Base-by-base conservation (phyloP, 2,329 filamentous ascomycete species). In the Ramularia endophylla region DNA sequence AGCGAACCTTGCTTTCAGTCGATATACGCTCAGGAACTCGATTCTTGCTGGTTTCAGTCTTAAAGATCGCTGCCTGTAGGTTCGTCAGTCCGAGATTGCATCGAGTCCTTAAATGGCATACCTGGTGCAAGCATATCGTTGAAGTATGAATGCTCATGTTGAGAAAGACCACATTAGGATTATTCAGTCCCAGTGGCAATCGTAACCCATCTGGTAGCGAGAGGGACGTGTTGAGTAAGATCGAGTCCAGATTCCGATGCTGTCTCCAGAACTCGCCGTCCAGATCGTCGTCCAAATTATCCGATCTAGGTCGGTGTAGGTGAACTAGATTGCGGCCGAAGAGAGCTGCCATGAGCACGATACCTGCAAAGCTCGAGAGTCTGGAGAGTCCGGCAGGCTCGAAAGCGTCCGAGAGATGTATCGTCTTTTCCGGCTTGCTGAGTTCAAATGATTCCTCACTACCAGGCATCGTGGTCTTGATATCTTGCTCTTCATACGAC, bases 111-210 rank as follows among this genome's bases (percentile, higher is more conserved):
- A n/a, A n/a, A n/a, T n/a, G n/a, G 11, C 22, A 25, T 25, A 25
- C 22, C 22, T 98, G 92, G 58, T 98, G 92, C n/a, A 98, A 71
- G 62, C 90, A 97, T 40, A 98, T 97, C 1, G 87, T 88, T 1
- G 89, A 94, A 0, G 92, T 95, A 61, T 97, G 89, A 22, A 98
- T 87, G 59, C 86, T 88, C 87, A 98, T 95, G 57, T 97, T 97
- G 43, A 85, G 80, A 61, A 95, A 97, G 4, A 97, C 80, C 40
- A 90, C 80, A 50, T 95, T 97, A 3, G 88, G 77, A 56, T 89
- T 84, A 12, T 73, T 69, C 25, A 95, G 68, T 0, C 87, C 87
- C 12, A 69, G 68, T 0, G 92, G 88, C 22, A 97, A 70, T 52
- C 90, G 87, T 22, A 97, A 73, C 50, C 85, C 75, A 25, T 78